Base-by-base conservation (phyloP, 345 rosid species). In the Linum tenue region DNA sequence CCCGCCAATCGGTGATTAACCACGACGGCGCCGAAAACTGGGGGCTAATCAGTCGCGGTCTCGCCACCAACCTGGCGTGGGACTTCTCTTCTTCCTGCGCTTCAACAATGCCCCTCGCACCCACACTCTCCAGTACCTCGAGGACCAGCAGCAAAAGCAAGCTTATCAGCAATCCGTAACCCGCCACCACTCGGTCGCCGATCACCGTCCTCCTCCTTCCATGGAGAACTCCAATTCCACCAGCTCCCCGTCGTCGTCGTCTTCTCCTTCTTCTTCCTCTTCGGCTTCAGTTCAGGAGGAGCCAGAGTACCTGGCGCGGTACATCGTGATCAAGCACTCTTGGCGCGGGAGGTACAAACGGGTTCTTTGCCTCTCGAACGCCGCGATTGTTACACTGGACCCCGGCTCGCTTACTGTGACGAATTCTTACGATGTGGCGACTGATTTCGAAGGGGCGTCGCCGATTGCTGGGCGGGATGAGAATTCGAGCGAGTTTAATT, bases 331-430 rank as follows among this genome's bases (percentile, higher is more conserved):
- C 63, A 94, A 94, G 40, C 99, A 94, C 79, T 94, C 97, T 0
- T 94, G 99, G 99, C 90, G 99, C 2, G 99, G 99, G 39, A 86
- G 96, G 39, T 94, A 94, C 76, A 94, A 88, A 76, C 82, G 99
- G 72, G 83, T 94, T 64, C 87, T 94, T 62, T 94, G 99, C 66
- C 81, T 94, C 14, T 84, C 92, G 1, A 69, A 62, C 65, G 83
- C 53, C 3, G 80, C 91, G 2, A 87, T 94, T 65, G 69, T 86
- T 67, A 94, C 99, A 36, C 82, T 94, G 14, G 99, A 94, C 66
- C 99, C 99, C 0, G 76, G 75, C 67, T 80, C 99, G 0, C 86
- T 94, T 39, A 35, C 78, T 1, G 82, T 94, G 37, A 94, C 99
- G 14, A 94, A 94, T 74, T 82, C 88, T 2, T 94, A 90, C 38